A percentile compares a stretch with the other conserved stretches of the same genome.
phyloP scores from a whole-genome alignment of 192 early-diverging fungal genomes.

The Coemansia sp. region DNA sequence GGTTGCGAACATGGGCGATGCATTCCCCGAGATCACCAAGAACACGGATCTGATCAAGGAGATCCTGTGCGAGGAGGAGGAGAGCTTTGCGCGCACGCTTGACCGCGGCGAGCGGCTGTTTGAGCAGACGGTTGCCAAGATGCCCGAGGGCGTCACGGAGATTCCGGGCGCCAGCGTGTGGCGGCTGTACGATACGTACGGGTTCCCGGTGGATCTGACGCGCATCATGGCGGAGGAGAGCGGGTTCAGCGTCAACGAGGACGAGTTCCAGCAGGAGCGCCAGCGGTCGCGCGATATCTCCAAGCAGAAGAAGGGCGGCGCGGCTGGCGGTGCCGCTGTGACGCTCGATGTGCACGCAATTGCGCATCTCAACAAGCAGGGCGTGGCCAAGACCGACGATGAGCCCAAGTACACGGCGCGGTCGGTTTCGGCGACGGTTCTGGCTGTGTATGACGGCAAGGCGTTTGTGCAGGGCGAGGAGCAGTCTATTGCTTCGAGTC shows the following conservation, averaged over 20 bases:
- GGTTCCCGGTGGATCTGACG: slow-evolving; percentile 97
- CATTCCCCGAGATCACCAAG: slow-evolving; percentile 85
- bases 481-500: slow-evolving; percentile 37
- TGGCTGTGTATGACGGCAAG: slow-evolving; percentile 68
- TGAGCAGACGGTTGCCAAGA: slow-evolving; percentile 66
- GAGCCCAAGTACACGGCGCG: slow-evolving; percentile 75
- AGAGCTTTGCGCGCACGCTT: slow-evolving; percentile 90
- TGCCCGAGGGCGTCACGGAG: slow-evolving; percentile 51
- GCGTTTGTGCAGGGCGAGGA: slow-evolving; percentile 41
- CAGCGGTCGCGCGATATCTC: slow-evolving; percentile 75
- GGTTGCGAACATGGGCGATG: slow-evolving; percentile 84
- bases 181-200: slow-evolving; percentile 98
- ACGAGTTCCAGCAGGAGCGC: slow-evolving; percentile 76
- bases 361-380: slow-evolving; percentile 76
- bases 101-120: slow-evolving; percentile 97
- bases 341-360: slow-evolving; percentile 91
- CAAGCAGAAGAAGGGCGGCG: slow-evolving; percentile 58
- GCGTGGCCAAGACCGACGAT: slow-evolving; percentile 84
- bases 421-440: slow-evolving; percentile 72
- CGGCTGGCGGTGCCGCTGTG: slow-evolving; percentile 60
- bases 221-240: slow-evolving; percentile 98
- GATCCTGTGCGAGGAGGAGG: slow-evolving; percentile 96
- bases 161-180: slow-evolving; percentile 90
- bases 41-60: slow-evolving; percentile 85
- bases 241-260: slow-evolving; percentile 81